These are phyloP conservation scores for Piper longum DNA, from an alignment of 164 flowering plant genomes.

Conservation along the genomic window DNA sequence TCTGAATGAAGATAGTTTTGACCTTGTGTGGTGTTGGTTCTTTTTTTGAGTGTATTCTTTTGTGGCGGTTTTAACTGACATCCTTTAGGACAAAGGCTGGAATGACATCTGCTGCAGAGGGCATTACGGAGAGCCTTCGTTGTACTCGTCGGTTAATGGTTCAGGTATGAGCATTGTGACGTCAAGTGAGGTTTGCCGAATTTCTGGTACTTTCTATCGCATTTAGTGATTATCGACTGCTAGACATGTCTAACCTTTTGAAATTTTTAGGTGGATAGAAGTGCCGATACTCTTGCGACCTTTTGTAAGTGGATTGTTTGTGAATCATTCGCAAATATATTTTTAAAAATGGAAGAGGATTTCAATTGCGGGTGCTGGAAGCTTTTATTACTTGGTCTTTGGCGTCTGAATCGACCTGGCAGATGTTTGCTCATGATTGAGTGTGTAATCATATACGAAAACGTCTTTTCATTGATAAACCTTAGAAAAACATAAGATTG, in stretches of 20 bases:
- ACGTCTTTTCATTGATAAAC: neutral
- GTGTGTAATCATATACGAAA: neutral
- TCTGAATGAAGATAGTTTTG: too few relatives aligned
- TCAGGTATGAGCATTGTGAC: constrained; percentile 33
- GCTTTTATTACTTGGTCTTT: neutral
- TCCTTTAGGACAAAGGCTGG: constrained; percentile 80
- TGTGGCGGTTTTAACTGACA: neutral
- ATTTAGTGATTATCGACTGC: neutral
- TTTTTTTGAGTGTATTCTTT: neutral
- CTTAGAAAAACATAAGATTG: neutral
- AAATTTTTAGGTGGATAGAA: constrained; percentile 72
- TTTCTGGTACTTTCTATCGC: neutral
- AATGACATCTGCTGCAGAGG: constrained; percentile 92
- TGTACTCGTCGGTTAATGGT: constrained; percentile 88
- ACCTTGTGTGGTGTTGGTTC: too few relatives aligned
- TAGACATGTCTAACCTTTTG: neutral
- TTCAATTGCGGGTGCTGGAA: neutral
- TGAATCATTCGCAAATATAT: neutral
- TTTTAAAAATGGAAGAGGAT: neutral
- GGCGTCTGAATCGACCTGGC: too few relatives aligned
- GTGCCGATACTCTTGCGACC: constrained; percentile 55
- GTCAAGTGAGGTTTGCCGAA: too few relatives aligned
- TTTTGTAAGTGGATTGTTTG: constrained; percentile 35
- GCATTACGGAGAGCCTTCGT: constrained; percentile 86
- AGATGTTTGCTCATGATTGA: too few relatives aligned